A percentile compares a stretch with the other conserved stretches of the same genome.
Conservation (phyloP, 2,329 filamentous ascomycete species). For the Didymella sp. region DNA sequence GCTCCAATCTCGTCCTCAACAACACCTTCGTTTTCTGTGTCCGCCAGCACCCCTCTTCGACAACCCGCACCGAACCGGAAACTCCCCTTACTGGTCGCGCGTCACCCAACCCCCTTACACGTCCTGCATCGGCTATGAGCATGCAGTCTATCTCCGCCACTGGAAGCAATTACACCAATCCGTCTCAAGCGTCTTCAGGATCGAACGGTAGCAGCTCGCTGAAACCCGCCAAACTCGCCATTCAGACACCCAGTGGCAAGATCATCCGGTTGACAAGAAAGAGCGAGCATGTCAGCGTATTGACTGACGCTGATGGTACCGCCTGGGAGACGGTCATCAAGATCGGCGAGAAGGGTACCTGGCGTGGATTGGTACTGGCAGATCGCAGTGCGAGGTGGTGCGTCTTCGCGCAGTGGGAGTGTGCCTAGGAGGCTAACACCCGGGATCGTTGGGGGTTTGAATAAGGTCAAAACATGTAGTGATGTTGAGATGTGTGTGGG, state of each 20-base stretch:
- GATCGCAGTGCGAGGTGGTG: slow-evolving; percentile 87
- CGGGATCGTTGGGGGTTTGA: background rate
- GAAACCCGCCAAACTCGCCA: slow-evolving; percentile 94
- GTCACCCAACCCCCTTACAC: slow-evolving; percentile 60
- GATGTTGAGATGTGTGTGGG: background rate
- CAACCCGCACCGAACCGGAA: slow-evolving; percentile 47
- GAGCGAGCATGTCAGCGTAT: slow-evolving; percentile 67
- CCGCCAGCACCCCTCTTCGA: slow-evolving; percentile 82
- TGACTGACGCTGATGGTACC: slow-evolving; percentile 71
- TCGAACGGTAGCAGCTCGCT: slow-evolving; percentile 63
- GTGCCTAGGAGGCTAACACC: slow-evolving; percentile 24
- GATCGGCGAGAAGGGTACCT: slow-evolving; percentile 80
- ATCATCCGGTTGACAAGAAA: slow-evolving; percentile 88
- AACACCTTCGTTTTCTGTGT: slow-evolving; percentile 98
- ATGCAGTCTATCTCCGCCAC: slow-evolving; percentile 64
- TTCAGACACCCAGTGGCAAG: slow-evolving; percentile 93
- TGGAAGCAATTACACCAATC: slow-evolving; percentile 60
- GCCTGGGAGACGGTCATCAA: slow-evolving; percentile 93
- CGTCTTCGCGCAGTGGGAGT: slow-evolving; percentile 85
- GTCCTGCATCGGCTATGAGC: slow-evolving; percentile 65
- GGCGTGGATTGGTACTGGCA: slow-evolving; percentile 81
- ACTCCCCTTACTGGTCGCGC: slow-evolving; percentile 53
- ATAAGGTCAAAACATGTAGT: background rate
- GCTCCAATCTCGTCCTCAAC: slow-evolving; percentile 83
- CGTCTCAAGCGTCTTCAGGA: slow-evolving; percentile 65